A percentile compares a stretch with the other conserved stretches of the same genome.
Conservation (phyloP, 495 filamentous ascomycete genomes). For the Penicillium manginii region DNA sequence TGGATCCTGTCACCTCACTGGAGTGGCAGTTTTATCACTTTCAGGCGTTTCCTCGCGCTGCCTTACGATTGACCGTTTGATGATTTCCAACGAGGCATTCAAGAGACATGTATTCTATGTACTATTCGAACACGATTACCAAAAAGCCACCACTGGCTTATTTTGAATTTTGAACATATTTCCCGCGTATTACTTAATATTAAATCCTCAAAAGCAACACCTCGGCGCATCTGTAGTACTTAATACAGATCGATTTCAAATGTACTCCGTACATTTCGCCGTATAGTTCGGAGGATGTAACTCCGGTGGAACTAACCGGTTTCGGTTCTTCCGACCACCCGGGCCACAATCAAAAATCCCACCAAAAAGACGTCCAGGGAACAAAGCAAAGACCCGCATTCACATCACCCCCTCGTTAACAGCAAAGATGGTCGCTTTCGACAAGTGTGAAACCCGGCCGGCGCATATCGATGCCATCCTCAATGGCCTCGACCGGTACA, state of each 20-base stretch:
- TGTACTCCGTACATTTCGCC: neutral
- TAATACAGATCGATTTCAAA: neutral
- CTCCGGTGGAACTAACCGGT: slow-evolving; percentile 33
- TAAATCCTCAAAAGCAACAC: too few species aligned
- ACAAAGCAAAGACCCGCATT: slow-evolving; percentile 35
- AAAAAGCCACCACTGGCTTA: neutral
- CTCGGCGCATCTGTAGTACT: neutral
- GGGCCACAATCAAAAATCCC: slow-evolving; percentile 50
- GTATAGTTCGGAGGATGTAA: slow-evolving; percentile 18
- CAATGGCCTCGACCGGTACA: slow-evolving; percentile 94
- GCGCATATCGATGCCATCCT: slow-evolving; percentile 90
- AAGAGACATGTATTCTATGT: slow-evolving; percentile 38
- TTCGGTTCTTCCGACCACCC: slow-evolving; percentile 22
- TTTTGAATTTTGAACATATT: neutral
- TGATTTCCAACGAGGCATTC: slow-evolving; percentile 24
- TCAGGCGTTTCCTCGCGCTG: neutral
- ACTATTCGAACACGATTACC: slow-evolving; percentile 29
- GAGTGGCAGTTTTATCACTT: neutral
- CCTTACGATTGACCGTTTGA: slow-evolving; percentile 11
- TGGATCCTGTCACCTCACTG: neutral
- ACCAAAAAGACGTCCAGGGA: slow-evolving; percentile 38
- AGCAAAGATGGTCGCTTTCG: slow-evolving; percentile 56
- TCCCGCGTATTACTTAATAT: too few species aligned
- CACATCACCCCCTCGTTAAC: slow-evolving; percentile 25
- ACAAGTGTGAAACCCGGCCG: slow-evolving; percentile 68